Percentiles rank a stretch among this genome's conserved stretches.
Conservation (phyloP, 192 early-diverging fungal genomes). For the Thoreauomyces humboldtii region DNA sequence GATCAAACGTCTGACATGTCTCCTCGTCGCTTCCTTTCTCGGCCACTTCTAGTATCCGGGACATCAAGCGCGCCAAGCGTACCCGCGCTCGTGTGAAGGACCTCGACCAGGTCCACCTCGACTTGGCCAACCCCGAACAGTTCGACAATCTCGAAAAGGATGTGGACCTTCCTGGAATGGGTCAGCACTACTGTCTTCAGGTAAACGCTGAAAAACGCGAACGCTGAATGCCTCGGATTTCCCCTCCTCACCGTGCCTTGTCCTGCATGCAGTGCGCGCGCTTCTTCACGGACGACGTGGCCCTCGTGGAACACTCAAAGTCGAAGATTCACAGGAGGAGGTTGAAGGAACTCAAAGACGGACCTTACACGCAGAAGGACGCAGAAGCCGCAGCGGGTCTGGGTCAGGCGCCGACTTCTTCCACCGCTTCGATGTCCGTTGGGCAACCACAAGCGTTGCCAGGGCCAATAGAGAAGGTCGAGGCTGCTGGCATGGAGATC, state of each 20-base stretch:
- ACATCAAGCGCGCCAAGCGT: slow-evolving; percentile 76
- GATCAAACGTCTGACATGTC: neutral
- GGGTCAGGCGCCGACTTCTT: no score
- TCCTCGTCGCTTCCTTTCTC: neutral
- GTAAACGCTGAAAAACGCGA: slow-evolving; percentile 31
- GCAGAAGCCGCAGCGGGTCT: slow-evolving; percentile 55
- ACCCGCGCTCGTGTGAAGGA: slow-evolving; percentile 87
- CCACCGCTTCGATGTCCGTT: no score
- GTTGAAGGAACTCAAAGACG: slow-evolving; percentile 80
- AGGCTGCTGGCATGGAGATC: no score
- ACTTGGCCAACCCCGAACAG: slow-evolving; percentile 69
- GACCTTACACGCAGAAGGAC: slow-evolving; percentile 88
- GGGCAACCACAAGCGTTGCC: no score
- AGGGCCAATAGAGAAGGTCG: no score
- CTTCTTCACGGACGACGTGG: slow-evolving; percentile 66
- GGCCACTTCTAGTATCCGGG: slow-evolving; percentile 54
- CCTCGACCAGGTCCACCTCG: slow-evolving; percentile 93
- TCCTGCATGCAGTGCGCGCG: slow-evolving; percentile 48
- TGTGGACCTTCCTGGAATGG: slow-evolving; percentile 85
- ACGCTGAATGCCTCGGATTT: slow-evolving; percentile 21
- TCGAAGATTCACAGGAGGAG: slow-evolving; percentile 86
- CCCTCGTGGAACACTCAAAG: slow-evolving; percentile 65
- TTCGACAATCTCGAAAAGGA: slow-evolving; percentile 64
- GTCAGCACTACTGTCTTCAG: slow-evolving; percentile 87
- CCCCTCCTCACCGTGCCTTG: neutral